These are phyloP conservation scores for Kodamaea anthophila DNA, from an alignment of 1,139 yeast genomes.

Conservation along the genomic window DNA sequence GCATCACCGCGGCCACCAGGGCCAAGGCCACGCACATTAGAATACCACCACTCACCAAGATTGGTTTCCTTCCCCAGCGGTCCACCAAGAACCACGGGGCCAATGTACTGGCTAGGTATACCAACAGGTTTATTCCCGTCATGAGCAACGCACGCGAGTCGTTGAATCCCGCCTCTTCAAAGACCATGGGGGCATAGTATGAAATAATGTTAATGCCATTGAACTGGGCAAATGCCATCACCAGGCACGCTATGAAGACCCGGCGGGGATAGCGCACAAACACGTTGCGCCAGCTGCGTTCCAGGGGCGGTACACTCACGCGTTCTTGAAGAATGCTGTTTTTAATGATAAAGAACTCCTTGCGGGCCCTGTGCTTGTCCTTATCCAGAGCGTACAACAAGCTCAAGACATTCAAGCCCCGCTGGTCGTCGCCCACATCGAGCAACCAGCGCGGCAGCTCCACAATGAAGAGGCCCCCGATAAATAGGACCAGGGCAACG, in stretches of 20 bases:
- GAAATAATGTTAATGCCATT: slow-evolving; percentile 52
- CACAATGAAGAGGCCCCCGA: slow-evolving; percentile 50
- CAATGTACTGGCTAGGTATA: slow-evolving; percentile 42
- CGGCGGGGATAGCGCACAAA: slow-evolving; percentile 32
- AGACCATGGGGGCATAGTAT: slow-evolving; percentile 52
- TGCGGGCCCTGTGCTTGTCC: slow-evolving; percentile 55
- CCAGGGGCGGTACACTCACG: slow-evolving; percentile 32
- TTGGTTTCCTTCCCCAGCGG: slow-evolving; percentile 49
- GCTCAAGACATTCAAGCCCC: slow-evolving; percentile 69
- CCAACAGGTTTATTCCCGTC: slow-evolving; percentile 48
- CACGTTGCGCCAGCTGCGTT: slow-evolving; percentile 42
- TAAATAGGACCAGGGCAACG: slow-evolving; percentile 37
- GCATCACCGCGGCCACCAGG: slow-evolving; percentile 37
- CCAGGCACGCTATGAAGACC: slow-evolving; percentile 44
- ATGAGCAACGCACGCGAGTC: slow-evolving; percentile 44
- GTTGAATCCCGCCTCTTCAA: slow-evolving; percentile 47
- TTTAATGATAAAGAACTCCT: slow-evolving; percentile 65
- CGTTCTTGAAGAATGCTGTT: slow-evolving; percentile 61
- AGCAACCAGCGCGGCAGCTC: slow-evolving; percentile 53
- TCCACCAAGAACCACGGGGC: slow-evolving; percentile 55
- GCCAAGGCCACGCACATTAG: slow-evolving; percentile 41
- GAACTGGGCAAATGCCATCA: slow-evolving; percentile 49
- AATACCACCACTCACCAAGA: slow-evolving; percentile 43
- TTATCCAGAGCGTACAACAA: slow-evolving; percentile 59
- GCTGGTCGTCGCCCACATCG: slow-evolving; percentile 44